phyloP scores from a whole-genome alignment of 805 yeast species.

The Barnettozyma sp. region DNA sequence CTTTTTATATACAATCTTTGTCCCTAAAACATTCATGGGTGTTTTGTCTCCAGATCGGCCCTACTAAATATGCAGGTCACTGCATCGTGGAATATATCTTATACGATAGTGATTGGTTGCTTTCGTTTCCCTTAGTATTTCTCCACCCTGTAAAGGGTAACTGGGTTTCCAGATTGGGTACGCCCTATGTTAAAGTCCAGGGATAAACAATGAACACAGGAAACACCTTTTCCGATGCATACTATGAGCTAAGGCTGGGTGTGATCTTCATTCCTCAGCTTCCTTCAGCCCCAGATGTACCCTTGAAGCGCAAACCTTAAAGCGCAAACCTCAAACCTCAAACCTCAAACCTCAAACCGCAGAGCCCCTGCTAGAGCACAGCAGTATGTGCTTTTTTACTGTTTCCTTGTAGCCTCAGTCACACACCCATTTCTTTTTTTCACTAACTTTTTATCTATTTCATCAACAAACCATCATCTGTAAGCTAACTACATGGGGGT shows the following conservation, averaged over 20 bases:
- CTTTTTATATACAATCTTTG: background rate
- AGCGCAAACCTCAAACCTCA: no score
- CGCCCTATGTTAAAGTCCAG: no score
- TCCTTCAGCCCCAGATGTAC: no score
- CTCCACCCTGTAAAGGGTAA: no score
- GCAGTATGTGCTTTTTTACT: background rate
- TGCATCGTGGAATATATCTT: background rate
- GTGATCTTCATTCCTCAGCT: no score
- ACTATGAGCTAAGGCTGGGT: no score
- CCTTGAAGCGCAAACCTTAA: no score
- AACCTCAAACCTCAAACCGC: no score
- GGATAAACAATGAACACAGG: no score
- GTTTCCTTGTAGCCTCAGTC: background rate
- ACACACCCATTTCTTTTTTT: background rate
- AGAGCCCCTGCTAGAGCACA: no score
- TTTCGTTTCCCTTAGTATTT: background rate
- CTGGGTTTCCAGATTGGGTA: no score
- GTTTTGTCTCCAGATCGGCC: background rate
- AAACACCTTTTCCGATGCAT: no score
- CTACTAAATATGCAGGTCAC: background rate
- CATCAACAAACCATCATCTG: background rate
- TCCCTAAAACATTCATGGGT: background rate
- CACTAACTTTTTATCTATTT: background rate
- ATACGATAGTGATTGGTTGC: background rate
- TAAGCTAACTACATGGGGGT: background rate